Base-by-base conservation (phyloP, 129 eudicot species). In the Artemisia argyi region DNA sequence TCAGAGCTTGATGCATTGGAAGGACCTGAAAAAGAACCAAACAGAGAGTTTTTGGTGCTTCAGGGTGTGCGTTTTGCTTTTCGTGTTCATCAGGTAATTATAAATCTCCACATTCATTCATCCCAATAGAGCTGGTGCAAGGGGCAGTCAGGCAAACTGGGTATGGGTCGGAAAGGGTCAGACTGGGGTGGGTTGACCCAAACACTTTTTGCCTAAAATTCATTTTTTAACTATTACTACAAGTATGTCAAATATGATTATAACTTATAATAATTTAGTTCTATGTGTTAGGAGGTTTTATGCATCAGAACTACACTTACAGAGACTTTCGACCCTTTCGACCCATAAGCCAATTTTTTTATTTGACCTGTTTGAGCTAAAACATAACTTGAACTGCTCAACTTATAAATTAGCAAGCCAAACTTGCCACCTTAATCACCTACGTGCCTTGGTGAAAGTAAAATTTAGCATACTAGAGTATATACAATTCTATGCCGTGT, bases 21-120 rank as follows among this genome's bases (percentile, higher is more conserved):
- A 19, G 99, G 95, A 78, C 91, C 97, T 1, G 97, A 94, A 69
- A 94, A 94, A 71, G 99, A 94, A 81, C 99, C 97, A 70, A 88
- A 90, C 81, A 84, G 96, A 78, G 99, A 94, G 76, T 94, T 94
- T 79, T 77, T 94, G 79, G 83, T 94, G 69, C 83, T 94, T 49
- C 99, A 94, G 84, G 99, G 99, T 0, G 96, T 94, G 28, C 99
- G 99, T 10, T 94, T 94, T 86, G 97, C 97, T 66, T 94, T 90
- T 85, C 96, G 99, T 48, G 99, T 94, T 73, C 96, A 94, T 83
- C 99, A 94, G 96, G 99, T 94, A n/a, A n/a, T n/a, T n/a, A 15
- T 39, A 39, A 7, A 39, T 39, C 46, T 39, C 46, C 46, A 39
- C 10, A 7, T 7, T 39, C 46, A 39, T 39, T 39, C 46, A 39